Base-by-base conservation (phyloP, 805 yeast species). In the Candida nanaspora region DNA sequence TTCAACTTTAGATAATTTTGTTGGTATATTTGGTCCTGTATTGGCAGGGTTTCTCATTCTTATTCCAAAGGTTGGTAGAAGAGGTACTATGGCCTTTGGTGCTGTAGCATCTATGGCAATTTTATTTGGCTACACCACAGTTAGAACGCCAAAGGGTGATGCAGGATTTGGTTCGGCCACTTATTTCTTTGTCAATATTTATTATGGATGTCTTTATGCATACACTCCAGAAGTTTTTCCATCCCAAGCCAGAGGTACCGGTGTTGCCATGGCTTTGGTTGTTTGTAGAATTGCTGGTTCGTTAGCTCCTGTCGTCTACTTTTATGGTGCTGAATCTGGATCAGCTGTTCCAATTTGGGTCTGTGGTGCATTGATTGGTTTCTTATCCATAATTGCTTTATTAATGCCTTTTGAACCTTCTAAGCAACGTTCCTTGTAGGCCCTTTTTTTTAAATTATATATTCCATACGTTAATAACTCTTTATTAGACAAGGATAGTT, bases 161-260 rank as follows among this genome's bases (percentile, higher is more conserved):
- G 77, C 80, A 37, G 73, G 69, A 6, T 64, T 70, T 38, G 62
- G 67, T 28, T 57, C 72, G 11, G 70, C 72, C 28, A 74, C 81
- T 16, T 76, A 73, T 44, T 57, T 70, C 52, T 63, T 65, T 42
- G 50, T 69, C 43, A 65, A 69, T 55, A 63, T 76, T 41, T 74
- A 74, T 52, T 78, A 75, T 53, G 82, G 79, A 4, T 72, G 74
- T 19, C 58, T 80, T 18, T 80, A 77, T 50, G 85, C 84, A 4
- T 78, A 76, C 52, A 78, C 84, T 3, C 86, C 85, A 0, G 83
- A 80, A 52, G 73, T 76, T 20, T 69, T 80, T 56, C 80, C 80
- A 31, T 60, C 75, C 0, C 56, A 63, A 39, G 66, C 69, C 16
- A 59, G 76, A 55, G 79, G 80, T 14, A 78, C 85, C 1, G 85